phyloP scores from a whole-genome alignment of 2,329 filamentous ascomycete genomes.

The Emmonsiellopsis sp. region DNA sequence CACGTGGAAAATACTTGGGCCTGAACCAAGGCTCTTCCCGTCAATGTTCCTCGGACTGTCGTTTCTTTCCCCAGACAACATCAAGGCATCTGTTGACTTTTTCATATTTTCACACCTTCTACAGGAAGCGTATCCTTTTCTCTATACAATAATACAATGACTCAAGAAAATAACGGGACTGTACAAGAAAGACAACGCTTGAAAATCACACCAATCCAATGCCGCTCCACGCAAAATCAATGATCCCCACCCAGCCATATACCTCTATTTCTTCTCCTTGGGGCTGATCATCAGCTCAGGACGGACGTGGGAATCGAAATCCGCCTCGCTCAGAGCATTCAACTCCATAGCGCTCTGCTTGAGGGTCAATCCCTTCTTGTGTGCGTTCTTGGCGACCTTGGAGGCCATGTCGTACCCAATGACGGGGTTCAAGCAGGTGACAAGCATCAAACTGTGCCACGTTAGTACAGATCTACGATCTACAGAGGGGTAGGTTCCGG shows the following conservation, averaged over 20 bases:
- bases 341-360: constrained; percentile 93
- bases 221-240: background rate
- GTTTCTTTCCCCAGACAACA: no score
- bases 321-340: constrained; percentile 73
- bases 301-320: constrained; percentile 82
- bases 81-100: no score
- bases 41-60: no score
- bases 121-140: background rate
- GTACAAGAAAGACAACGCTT: background rate
- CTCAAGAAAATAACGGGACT: background rate
- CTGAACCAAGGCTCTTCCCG: no score
- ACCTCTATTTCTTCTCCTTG: constrained; percentile 51
- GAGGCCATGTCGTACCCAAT: constrained; percentile 97
- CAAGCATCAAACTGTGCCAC: constrained; percentile 72
- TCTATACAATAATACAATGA: background rate
- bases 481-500: background rate
- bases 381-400: constrained; percentile 96
- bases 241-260: background rate
- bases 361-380: constrained; percentile 93
- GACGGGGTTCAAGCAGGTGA: constrained; percentile 94
- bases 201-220: background rate
- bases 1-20: background rate
- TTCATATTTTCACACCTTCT: no score
- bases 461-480: constrained; percentile 14
- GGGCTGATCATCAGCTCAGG: constrained; percentile 94